Conservation (phyloP, 106 monocot genomes). For the Agapanthus africanus region DNA sequence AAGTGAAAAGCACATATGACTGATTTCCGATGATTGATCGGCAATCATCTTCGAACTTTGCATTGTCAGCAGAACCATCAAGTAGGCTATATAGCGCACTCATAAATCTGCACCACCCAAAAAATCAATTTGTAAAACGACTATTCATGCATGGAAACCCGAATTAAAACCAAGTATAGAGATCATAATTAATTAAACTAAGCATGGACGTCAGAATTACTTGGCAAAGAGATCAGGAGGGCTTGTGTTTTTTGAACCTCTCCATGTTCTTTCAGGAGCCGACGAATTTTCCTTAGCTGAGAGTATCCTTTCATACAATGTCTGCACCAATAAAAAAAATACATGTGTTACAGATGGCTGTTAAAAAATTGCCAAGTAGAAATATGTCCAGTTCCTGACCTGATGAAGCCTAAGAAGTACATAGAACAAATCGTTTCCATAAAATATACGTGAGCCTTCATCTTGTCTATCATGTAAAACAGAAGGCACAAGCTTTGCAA, state of each 20-base stretch:
- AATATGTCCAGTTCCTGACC: no score
- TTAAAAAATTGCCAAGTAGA: neutral
- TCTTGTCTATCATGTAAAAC: conserved; percentile 34
- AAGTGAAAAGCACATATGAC: conserved; percentile 91
- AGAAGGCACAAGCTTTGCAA: conserved; percentile 61
- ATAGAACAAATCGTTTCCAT: conserved; percentile 91
- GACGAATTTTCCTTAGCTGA: conserved; percentile 76
- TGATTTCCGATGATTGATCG: conserved; percentile 83
- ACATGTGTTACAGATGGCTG: neutral
- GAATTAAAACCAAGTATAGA: conserved; percentile 3
- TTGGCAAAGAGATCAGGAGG: conserved; percentile 69
- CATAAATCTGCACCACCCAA: conserved; percentile 54
- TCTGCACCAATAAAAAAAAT: conserved; percentile 37
- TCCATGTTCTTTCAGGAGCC: conserved; percentile 65
- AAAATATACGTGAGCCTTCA: conserved; percentile 52
- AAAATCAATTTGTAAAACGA: neutral
- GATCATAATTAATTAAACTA: neutral
- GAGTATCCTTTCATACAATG: conserved; percentile 80
- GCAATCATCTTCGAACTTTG: conserved; percentile 93
- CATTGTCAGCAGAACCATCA: conserved; percentile 83
- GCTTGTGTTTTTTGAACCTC: conserved; percentile 43
- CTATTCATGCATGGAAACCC: neutral
- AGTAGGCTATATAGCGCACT: conserved; percentile 64
- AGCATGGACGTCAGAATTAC: no score
- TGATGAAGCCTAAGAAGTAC: conserved; percentile 87